Conservation (phyloP, 1,139 yeast genomes). For the Kodamaea arcana region DNA sequence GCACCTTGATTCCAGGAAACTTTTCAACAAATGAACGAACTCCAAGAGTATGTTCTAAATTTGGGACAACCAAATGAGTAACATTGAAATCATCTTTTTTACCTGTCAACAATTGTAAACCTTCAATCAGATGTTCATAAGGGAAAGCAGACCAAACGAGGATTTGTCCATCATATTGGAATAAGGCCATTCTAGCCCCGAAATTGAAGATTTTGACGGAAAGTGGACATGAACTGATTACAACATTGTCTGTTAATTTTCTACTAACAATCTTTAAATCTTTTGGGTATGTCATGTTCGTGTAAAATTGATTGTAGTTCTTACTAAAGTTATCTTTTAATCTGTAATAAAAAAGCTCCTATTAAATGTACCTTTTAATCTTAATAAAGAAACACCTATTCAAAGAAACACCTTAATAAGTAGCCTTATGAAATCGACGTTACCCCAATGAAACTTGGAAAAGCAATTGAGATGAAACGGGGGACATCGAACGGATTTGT, state of each 20-base stretch:
- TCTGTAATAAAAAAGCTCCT: no score
- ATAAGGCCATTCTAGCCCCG: constrained; percentile 59
- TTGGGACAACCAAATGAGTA: constrained; percentile 48
- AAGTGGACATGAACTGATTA: constrained; percentile 47
- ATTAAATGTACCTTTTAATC: no score
- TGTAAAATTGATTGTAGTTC: no score
- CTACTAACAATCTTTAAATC: constrained; percentile 36
- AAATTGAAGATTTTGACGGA: constrained; percentile 39
- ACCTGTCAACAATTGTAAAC: constrained; percentile 33
- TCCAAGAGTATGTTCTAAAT: constrained; percentile 53
- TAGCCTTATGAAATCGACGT: no score
- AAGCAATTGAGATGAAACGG: no score
- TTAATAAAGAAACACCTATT: no score
- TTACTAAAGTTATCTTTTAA: no score
- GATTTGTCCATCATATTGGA: constrained; percentile 34
- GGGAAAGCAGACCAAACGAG: constrained; percentile 64
- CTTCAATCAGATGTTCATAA: constrained; percentile 38
- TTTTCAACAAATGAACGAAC: constrained; percentile 46
- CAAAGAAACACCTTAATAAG: no score
- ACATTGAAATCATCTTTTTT: constrained; percentile 24
- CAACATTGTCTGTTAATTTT: constrained; percentile 39
- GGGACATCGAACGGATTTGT: no score
- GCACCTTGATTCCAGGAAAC: constrained; percentile 42
- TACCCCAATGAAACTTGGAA: no score
- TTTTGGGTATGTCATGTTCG: constrained; percentile 25